These are phyloP conservation scores for Plectosphaerella plurivora DNA, from an alignment of 2,329 filamentous ascomycete genomes.

Conservation along the genomic window DNA sequence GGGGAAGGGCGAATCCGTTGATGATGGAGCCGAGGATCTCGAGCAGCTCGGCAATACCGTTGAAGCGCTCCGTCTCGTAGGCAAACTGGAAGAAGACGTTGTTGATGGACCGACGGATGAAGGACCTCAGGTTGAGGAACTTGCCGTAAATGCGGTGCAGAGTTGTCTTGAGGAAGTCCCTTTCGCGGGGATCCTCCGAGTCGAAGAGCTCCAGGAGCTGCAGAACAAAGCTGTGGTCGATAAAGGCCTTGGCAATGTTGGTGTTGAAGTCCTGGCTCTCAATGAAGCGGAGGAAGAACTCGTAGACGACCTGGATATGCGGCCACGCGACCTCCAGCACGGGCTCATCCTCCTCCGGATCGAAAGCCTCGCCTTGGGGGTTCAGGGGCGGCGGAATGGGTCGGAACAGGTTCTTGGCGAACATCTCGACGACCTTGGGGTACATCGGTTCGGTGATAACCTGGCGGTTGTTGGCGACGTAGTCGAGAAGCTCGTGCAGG, in stretches of 20 bases:
- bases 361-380: conserved; percentile 95
- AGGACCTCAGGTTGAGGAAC: conserved; percentile 95
- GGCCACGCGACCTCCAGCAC: conserved; percentile 98
- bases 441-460: conserved; percentile 99
- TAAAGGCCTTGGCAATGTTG: conserved; percentile 98
- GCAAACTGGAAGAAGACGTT: conserved; percentile 99
- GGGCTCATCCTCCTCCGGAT: conserved; percentile 97
- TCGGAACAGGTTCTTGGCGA: conserved; percentile 95
- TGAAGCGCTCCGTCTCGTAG: conserved; percentile 97
- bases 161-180: conserved; percentile 97
- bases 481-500: conserved; percentile 92
- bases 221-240: conserved; percentile 95
- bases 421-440: conserved; percentile 97
- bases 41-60: conserved; percentile 92
- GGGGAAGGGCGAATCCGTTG: conserved; percentile 92
- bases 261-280: conserved; percentile 99
- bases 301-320: conserved; percentile 98
- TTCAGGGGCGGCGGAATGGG: conserved; percentile 97
- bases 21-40: conserved; percentile 98
- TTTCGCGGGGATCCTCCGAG: conserved; percentile 92
- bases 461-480: conserved; percentile 96
- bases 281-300: conserved; percentile 98
- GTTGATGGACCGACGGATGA: conserved; percentile 97
- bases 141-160: conserved; percentile 98
- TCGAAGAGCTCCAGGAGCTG: conserved; percentile 97